These are phyloP conservation scores for Agrocybe chaxingu DNA, from an alignment of 768 basidiomycete genomes.

Conservation along the genomic window DNA sequence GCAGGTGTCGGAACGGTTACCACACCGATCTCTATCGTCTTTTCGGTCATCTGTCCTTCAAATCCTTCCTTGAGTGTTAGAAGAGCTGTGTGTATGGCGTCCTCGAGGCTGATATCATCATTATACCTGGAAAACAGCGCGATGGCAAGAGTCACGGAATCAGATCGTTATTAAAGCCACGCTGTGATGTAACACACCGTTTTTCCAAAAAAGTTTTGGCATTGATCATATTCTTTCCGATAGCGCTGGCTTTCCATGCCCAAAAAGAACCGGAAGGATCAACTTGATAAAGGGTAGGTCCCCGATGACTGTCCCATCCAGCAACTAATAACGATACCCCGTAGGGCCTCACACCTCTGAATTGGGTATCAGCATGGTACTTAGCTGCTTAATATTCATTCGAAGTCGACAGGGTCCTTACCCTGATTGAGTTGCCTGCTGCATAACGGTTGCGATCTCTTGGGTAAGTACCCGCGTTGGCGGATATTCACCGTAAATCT, in stretches of 20 bases:
- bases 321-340: slow-evolving; percentile 97
- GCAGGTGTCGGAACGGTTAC: slow-evolving; percentile 81
- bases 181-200: slow-evolving; percentile 49
- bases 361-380: slow-evolving; percentile 27
- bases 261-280: slow-evolving; percentile 99
- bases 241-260: slow-evolving; percentile 99
- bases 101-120: slow-evolving; percentile 97
- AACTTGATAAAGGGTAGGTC: slow-evolving; percentile 96
- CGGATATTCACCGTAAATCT: slow-evolving; percentile 97
- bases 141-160: slow-evolving; percentile 11
- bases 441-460: slow-evolving; percentile 98
- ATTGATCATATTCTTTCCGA: slow-evolving; percentile 99
- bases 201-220: slow-evolving; percentile 99
- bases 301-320: slow-evolving; percentile 93
- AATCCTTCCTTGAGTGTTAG: slow-evolving; percentile 98
- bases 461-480: slow-evolving; percentile 94
- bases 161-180: slow-evolving; percentile 13
- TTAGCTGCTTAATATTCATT: slow-evolving; percentile 7
- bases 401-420: slow-evolving; percentile 35
- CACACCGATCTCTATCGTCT: slow-evolving; percentile 98
- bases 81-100: slow-evolving; percentile 97
- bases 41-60: slow-evolving; percentile 99
- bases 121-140: slow-evolving; percentile 69
- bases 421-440: slow-evolving; percentile 99
- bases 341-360: slow-evolving; percentile 96